A percentile compares a stretch with the other conserved stretches of the same genome.
phyloP scores from a whole-genome alignment of 116 monocot species.

The Papilionanthe hybrid region DNA sequence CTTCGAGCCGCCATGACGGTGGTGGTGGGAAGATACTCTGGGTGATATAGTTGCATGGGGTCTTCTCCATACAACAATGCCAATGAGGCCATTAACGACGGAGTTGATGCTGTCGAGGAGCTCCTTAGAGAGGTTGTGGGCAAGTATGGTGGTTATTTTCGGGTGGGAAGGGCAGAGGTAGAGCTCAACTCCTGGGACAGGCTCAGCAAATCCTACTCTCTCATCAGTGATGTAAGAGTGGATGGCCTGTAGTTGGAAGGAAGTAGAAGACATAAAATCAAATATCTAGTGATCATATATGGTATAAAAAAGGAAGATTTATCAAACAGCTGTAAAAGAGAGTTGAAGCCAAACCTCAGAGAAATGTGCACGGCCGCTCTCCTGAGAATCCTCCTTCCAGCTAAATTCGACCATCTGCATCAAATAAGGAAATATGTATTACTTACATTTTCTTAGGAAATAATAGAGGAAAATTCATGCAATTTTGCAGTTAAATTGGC shows the following conservation, averaged over 20 bases:
- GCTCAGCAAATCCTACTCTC: slow-evolving; percentile 80
- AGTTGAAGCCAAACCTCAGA: slow-evolving; percentile 44
- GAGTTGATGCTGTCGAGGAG: slow-evolving; percentile 20
- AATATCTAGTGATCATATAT: background rate
- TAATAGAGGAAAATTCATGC: no score
- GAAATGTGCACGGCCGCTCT: slow-evolving; percentile 53
- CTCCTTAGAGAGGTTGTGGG: slow-evolving; percentile 38
- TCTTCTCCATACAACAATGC: slow-evolving; percentile 68
- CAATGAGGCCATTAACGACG: slow-evolving; percentile 36
- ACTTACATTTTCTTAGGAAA: no score
- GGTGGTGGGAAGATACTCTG: slow-evolving; percentile 41
- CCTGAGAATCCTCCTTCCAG: slow-evolving; percentile 80
- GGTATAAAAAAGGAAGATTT: no score
- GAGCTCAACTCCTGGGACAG: slow-evolving; percentile 64
- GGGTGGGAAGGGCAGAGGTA: slow-evolving; percentile 78
- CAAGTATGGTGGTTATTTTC: slow-evolving; percentile 46
- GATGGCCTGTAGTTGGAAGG: slow-evolving; percentile 37
- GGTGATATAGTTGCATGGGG: slow-evolving; percentile 38
- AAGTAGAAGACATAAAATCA: background rate
- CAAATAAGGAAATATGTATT: background rate
- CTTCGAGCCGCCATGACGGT: slow-evolving; percentile 26
- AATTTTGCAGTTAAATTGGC: no score
- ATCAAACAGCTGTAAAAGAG: background rate
- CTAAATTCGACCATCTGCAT: slow-evolving; percentile 58
- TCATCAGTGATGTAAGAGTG: slow-evolving; percentile 70